Percentiles rank a stretch among this genome's conserved stretches.
phyloP scores from a whole-genome alignment of 2,329 filamentous ascomycete species.

The Hansfordia pulvinata region DNA sequence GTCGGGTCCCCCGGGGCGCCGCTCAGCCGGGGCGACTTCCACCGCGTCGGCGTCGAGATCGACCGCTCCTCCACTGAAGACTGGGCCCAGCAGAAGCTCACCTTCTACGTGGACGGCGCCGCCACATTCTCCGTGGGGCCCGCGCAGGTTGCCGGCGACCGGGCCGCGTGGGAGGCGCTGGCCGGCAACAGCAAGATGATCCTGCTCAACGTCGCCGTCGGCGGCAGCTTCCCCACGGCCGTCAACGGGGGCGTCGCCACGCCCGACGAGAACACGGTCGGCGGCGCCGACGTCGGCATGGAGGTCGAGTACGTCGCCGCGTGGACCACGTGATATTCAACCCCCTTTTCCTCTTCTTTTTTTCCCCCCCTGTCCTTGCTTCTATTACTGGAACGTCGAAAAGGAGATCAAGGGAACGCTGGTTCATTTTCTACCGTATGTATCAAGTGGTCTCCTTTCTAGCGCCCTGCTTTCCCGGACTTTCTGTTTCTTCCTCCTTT shows the following conservation, averaged over 20 bases:
- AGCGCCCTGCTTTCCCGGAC: no score
- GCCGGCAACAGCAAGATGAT: slow-evolving; percentile 13
- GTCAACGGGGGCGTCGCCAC: slow-evolving; percentile 11
- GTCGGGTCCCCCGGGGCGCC: slow-evolving; percentile 5
- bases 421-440: no score
- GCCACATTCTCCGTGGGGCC: slow-evolving; percentile 8
- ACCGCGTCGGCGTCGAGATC: slow-evolving; percentile 15
- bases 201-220: slow-evolving; percentile 15
- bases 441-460: no score
- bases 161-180: slow-evolving; percentile 11
- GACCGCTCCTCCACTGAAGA: slow-evolving; percentile 8
- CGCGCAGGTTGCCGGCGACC: slow-evolving; percentile 9
- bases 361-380: no score
- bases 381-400: no score
- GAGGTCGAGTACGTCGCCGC: slow-evolving; percentile 9
- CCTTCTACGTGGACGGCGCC: slow-evolving; percentile 13
- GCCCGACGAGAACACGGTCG: slow-evolving; percentile 6
- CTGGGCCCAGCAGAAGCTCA: slow-evolving; percentile 7
- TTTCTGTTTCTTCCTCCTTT: no score
- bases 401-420: no score
- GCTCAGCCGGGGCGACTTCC: slow-evolving; percentile 10
- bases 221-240: slow-evolving; percentile 13
- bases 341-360: no score
- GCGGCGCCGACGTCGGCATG: slow-evolving; percentile 6
- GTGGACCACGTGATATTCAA: slow-evolving; percentile 6